Base-by-base conservation (phyloP, 495 filamentous ascomycete genomes). In the Beverwykella pulmonaria region DNA sequence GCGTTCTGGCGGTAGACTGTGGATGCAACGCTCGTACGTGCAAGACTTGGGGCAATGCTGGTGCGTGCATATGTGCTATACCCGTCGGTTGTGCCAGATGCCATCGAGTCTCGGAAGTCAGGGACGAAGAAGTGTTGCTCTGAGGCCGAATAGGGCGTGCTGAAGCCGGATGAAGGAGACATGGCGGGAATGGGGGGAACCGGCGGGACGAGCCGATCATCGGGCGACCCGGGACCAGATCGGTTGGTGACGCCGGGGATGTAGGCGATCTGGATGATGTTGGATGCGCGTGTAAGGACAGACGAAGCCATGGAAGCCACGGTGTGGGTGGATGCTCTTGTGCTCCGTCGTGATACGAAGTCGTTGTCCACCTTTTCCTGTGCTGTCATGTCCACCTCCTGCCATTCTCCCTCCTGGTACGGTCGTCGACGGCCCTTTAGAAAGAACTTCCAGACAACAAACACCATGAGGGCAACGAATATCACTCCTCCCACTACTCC, bases 211-310 rank as follows among this genome's bases (percentile, higher is more conserved):
- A 96, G 83, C n/a, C 91, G 80, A 34, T 87, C 88, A 34, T 87
- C 88, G 9, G 92, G 92, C 0, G 90, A 92, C 29, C 90, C 85
- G 10, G 90, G 90, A 1, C 89, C 86, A 3, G 92, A 92, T 50
- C 94, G 85, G 78, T 97, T 97, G 59, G 92, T 98, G 74, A 98
- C 93, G 49, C 94, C 94, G 53, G 94, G 94, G 68, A 98, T 97
- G 76, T 97, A 98, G 48, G 95, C 94, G 75, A 98, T 98, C 78
- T 98, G 94, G 65, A 98, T 98, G 74, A 98, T 91, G 79, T 98
- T 98, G 63, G 93, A 97, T 48, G 94, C 94, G 50, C 94, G 88
- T 6, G 94, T 98, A 59, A 96, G 86, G 58, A 97, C 91, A 53
- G 93, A 97, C 10, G 93, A 97, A 17, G 95, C 94, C 72, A 98